Evolutionary conservation across 129 eudicot genomes (phyloP).

Genomic region (Chrysanthemum seticuspe): DNA sequence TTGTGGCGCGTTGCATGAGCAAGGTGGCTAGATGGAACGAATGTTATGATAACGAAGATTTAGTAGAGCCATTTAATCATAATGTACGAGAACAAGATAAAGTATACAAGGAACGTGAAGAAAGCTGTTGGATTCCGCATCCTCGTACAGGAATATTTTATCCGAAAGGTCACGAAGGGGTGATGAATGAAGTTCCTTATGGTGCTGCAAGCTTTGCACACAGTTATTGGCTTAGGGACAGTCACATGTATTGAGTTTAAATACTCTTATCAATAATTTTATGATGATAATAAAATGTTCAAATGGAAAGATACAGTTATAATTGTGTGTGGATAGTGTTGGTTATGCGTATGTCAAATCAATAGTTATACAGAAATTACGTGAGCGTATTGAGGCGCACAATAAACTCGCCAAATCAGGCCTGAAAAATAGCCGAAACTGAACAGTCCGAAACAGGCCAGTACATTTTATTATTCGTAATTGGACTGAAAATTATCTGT

Average conservation of each 20-base stretch:
- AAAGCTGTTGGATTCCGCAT: constrained; percentile 50
- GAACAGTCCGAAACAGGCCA: too few relatives aligned
- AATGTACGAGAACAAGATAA: constrained; percentile 5
- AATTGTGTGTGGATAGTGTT: too few relatives aligned
- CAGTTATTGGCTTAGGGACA: constrained; percentile 50
- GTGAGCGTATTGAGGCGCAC: too few relatives aligned
- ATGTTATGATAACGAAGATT: constrained; percentile 24
- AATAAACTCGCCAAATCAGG: too few relatives aligned
- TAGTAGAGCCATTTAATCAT: constrained; percentile 15
- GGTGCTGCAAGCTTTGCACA: constrained; percentile 45
- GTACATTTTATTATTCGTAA: too few relatives aligned
- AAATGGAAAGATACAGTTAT: background rate
- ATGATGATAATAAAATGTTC: too few relatives aligned
- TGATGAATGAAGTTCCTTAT: constrained; percentile 59
- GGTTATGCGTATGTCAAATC: too few relatives aligned
- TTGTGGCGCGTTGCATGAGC: constrained; percentile 31
- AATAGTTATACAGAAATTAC: too few relatives aligned
- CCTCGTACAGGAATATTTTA: constrained; percentile 65
- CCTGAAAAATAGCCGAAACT: too few relatives aligned
- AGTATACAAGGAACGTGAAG: constrained; percentile 6
- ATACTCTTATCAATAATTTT: too few relatives aligned
- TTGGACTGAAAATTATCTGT: too few relatives aligned
- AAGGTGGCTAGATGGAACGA: constrained; percentile 19
- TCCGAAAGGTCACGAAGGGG: constrained; percentile 63
- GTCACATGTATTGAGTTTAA: constrained; percentile 2